Percentiles rank a stretch among this genome's conserved stretches.
phyloP scores from a whole-genome alignment of 2,329 filamentous ascomycete species.

The Fusarium setosum region DNA sequence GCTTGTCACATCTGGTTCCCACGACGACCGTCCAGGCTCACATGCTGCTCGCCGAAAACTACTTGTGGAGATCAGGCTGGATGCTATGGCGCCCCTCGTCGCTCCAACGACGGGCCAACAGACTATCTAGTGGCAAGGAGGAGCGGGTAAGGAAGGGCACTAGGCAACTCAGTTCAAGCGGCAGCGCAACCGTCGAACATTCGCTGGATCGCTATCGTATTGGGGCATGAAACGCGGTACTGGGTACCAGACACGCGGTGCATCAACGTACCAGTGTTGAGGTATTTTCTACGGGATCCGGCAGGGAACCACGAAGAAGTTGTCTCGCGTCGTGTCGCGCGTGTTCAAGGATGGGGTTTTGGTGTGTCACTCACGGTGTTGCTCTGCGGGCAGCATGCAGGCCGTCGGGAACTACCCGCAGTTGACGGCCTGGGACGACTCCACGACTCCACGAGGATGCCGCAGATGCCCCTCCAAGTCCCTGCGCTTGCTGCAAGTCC shows the following conservation, averaged over 20 bases:
- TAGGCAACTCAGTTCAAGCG: slow-evolving; percentile 5
- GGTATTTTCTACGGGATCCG: slow-evolving; percentile 26
- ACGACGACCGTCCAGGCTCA: slow-evolving; percentile 9
- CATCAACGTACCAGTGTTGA: not conserved
- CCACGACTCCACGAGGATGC: slow-evolving; percentile 5
- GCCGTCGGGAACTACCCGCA: slow-evolving; percentile 20
- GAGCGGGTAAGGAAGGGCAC: slow-evolving; percentile 31
- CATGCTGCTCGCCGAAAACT: not conserved
- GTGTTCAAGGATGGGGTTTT: not conserved
- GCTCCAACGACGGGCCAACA: not conserved
- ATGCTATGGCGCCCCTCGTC: slow-evolving; percentile 1
- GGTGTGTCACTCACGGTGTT: slow-evolving; percentile 2
- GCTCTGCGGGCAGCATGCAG: slow-evolving; percentile 10
- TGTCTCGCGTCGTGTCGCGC: not conserved
- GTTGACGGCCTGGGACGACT: slow-evolving; percentile 13
- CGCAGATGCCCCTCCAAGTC: slow-evolving; percentile 23
- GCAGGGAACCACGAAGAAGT: not conserved
- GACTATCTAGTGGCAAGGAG: slow-evolving; percentile 22
- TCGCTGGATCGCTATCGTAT: not conserved
- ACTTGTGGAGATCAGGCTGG: slow-evolving; percentile 11
- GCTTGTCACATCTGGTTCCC: slow-evolving; percentile 10
- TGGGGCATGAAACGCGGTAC: slow-evolving; percentile 3
- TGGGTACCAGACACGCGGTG: slow-evolving; percentile 4
- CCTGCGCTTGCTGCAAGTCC: slow-evolving; percentile 29
- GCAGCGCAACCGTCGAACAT: not conserved